phyloP scores from a whole-genome alignment of 495 filamentous ascomycete genomes.

The Apodospora peruviana region DNA sequence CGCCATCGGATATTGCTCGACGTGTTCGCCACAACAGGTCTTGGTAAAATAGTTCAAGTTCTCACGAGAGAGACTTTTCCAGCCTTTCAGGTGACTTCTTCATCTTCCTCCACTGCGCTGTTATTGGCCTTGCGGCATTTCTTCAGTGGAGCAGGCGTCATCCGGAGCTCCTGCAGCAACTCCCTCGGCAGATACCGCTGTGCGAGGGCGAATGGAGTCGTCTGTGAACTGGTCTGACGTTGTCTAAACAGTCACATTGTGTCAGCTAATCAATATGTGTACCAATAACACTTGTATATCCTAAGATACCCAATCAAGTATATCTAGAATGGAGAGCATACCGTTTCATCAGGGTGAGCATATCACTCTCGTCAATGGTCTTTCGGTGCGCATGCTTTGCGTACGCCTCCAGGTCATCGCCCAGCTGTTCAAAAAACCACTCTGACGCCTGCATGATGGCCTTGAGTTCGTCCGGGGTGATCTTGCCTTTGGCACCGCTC shows the following conservation, averaged over 20 bases:
- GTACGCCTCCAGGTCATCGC: conserved; percentile 73
- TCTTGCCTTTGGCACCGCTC: conserved; percentile 56
- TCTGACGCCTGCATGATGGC: conserved; percentile 74
- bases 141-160: conserved; percentile 46
- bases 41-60: conserved; percentile 54
- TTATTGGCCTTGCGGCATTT: conserved; percentile 9
- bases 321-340: conserved; percentile 36
- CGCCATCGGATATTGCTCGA: conserved; percentile 64
- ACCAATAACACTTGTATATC: conserved; percentile 20
- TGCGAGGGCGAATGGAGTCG: conserved; percentile 76
- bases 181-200: conserved; percentile 77
- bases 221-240: conserved; percentile 64
- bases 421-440: conserved; percentile 83
- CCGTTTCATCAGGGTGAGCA: conserved; percentile 77
- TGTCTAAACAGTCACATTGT: conserved; percentile 49
- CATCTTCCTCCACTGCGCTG: conserved; percentile 12
- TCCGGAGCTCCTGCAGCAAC: conserved; percentile 72
- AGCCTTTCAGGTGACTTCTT: conserved; percentile 19
- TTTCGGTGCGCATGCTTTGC: conserved; percentile 76
- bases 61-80: background rate
- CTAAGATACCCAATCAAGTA: conserved; percentile 20
- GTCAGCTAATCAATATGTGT: conserved; percentile 18
- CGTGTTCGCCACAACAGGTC: conserved; percentile 75
- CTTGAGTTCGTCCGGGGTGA: conserved; percentile 65
- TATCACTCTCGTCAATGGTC: conserved; percentile 80